phyloP scores from a whole-genome alignment of 371 early-diverging fungal species.

The Paraphysoderma sedebokerense region DNA sequence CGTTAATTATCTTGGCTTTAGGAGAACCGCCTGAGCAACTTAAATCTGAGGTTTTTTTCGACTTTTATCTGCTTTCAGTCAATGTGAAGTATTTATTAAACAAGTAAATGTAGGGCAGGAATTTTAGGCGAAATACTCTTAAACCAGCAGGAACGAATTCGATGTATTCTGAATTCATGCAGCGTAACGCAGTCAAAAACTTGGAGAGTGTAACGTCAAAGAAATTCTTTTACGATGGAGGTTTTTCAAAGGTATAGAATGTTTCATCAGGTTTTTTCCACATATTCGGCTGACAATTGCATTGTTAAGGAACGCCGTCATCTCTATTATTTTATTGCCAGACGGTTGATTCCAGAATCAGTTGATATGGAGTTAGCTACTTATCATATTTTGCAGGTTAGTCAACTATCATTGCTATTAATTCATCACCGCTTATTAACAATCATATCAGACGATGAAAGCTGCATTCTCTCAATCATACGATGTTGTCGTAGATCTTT shows the following conservation, averaged over 20 bases:
- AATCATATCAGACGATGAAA: slow-evolving; percentile 23
- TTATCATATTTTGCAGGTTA: slow-evolving; percentile 49
- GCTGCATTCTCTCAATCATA: slow-evolving; percentile 35
- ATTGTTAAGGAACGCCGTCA: slow-evolving; percentile 35
- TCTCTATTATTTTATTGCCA: slow-evolving; percentile 67
- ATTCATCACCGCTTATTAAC: background rate
- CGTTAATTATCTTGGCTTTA: too few relatives aligned
- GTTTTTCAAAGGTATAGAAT: slow-evolving; percentile 37
- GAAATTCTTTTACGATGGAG: slow-evolving; percentile 61
- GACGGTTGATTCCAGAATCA: slow-evolving; percentile 51
- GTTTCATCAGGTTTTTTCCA: background rate
- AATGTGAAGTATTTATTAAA: too few relatives aligned
- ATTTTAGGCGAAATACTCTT: slow-evolving; percentile 16
- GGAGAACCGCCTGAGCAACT: too few relatives aligned
- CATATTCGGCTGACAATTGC: background rate
- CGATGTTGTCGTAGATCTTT: slow-evolving; percentile 67
- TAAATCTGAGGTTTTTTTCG: too few relatives aligned
- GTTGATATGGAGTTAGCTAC: slow-evolving; percentile 70
- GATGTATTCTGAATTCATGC: slow-evolving; percentile 61
- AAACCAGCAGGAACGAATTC: slow-evolving; percentile 23
- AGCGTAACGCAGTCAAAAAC: slow-evolving; percentile 44
- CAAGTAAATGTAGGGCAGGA: too few relatives aligned
- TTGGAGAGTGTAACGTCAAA: slow-evolving; percentile 41
- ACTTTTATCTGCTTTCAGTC: too few relatives aligned
- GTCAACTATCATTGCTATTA: background rate